Base-by-base conservation (phyloP, 139 green algal genomes). In the Chlorella ohadii region DNA sequence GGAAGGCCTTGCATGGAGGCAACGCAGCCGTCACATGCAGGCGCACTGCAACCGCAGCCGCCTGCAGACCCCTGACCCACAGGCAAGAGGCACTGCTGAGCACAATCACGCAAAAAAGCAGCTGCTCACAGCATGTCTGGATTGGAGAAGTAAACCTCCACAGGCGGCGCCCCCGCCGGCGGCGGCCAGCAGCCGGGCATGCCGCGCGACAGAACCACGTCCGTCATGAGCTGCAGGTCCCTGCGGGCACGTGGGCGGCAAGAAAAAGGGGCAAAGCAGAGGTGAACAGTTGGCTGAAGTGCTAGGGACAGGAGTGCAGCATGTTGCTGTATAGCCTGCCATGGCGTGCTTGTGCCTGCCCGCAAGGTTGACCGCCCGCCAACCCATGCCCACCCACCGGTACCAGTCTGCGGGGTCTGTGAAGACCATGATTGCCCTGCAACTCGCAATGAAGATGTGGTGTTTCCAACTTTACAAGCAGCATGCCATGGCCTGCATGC, bases 81-180 rank as follows among this genome's bases (percentile, higher is more conserved):
- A n/a, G n/a, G n/a, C n/a, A n/a, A n/a, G n/a, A n/a, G n/a, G n/a
- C n/a, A n/a, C n/a, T n/a, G n/a, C n/a, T n/a, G n/a, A n/a, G n/a
- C n/a, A n/a, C n/a, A n/a, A n/a, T n/a, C n/a, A n/a, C 44, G 44
- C 7, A 51, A 51, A 51, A 51, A 51, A 51, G 9, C 6, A 51
- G n/a, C n/a, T n/a, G n/a, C 51, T 59, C 91, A 98, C 65, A 96
- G 75, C 81, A 96, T 38, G 81, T 97, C 94, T 22, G 89, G 84
- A 71, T 95, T 92, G 79, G 70, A 85, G 79, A 93, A 92, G 71
- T 83, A 91, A 20, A 95, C 20, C 9, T 76, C 28, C 7, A 78
- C 33, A 23, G 77, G 70, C 2, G 31, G 33, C 7, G 68, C 39
- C 5, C 41, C 81, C n/a, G 51, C 51, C 15, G 44, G 20, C 6